Evolutionary conservation across 495 filamentous ascomycete species (phyloP).

Genomic region (Penicillium goetzii): DNA sequence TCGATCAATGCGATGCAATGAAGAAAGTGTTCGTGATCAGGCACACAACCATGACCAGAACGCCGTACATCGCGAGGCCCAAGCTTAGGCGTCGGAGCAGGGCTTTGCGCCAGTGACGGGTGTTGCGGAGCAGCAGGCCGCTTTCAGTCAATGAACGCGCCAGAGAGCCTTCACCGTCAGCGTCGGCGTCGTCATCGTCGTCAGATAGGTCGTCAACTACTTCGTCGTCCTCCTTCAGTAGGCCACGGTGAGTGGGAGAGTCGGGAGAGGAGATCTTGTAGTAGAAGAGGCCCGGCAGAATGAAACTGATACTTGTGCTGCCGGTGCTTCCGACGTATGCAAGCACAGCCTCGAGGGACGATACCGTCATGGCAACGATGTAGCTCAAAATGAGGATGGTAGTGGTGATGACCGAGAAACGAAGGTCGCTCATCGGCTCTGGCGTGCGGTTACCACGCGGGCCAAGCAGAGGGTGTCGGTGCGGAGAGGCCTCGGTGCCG

Average conservation of each 20-base stretch:
- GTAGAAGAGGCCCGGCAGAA: constrained; percentile 93
- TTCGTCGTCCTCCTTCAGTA: constrained; percentile 89
- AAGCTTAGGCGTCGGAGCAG: constrained; percentile 74
- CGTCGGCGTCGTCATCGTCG: constrained; percentile 50
- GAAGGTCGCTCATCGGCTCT: constrained; percentile 76
- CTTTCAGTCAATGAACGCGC: constrained; percentile 45
- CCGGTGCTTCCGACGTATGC: constrained; percentile 96
- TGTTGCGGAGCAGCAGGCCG: constrained; percentile 53
- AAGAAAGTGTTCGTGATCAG: constrained; percentile 82
- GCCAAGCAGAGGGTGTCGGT: constrained; percentile 46
- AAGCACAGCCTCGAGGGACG: constrained; percentile 83
- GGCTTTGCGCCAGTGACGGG: constrained; percentile 57
- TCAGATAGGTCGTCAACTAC: constrained; percentile 45
- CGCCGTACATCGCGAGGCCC: constrained; percentile 78
- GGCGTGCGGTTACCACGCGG: constrained; percentile 39
- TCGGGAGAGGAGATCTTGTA: constrained; percentile 95
- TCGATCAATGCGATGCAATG: constrained; percentile 54
- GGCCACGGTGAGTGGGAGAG: constrained; percentile 76
- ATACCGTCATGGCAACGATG: constrained; percentile 85
- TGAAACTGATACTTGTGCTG: constrained; percentile 93
- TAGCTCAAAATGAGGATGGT: constrained; percentile 82
- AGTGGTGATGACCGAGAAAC: constrained; percentile 89
- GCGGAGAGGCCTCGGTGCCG: constrained; percentile 50
- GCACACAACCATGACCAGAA: constrained; percentile 87
- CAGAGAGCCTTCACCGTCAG: constrained; percentile 43